phyloP scores from a whole-genome alignment of 305 asterid species.

The Nicotiana rustica region DNA sequence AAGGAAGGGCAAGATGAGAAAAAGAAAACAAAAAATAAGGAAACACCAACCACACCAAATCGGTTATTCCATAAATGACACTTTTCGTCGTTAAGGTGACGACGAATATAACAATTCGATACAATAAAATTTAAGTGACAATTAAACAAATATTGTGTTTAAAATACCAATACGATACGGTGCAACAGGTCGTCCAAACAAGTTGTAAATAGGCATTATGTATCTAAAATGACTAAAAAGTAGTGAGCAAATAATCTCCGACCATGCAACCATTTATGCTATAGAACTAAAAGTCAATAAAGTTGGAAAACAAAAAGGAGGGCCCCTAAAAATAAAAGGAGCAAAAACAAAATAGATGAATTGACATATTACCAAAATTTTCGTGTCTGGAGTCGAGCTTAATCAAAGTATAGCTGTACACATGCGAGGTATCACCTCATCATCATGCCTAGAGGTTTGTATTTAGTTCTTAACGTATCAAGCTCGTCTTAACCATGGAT shows the following conservation, averaged over 20 bases:
- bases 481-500: slow-evolving; percentile 6
- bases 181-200: not conserved
- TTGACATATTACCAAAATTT: not conserved
- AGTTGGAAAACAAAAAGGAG: not conserved
- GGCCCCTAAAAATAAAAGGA: not conserved
- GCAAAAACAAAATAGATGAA: not conserved
- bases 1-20: too few relatives aligned
- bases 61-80: too few relatives aligned
- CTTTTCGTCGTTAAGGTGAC: too few relatives aligned
- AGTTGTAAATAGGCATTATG: not conserved
- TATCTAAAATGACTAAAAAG: not conserved
- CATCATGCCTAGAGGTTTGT: not conserved
- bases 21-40: too few relatives aligned
- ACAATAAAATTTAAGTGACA: too few relatives aligned
- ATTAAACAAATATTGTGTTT: not conserved
- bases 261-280: not conserved
- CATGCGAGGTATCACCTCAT: slow-evolving; percentile 32
- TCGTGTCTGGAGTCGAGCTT: not conserved
- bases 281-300: not conserved
- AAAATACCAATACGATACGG: not conserved
- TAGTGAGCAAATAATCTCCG: not conserved
- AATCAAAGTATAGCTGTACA: slow-evolving; percentile 21
- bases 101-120: too few relatives aligned
- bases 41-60: too few relatives aligned
- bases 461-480: not conserved